Conservation (phyloP, 331 rosid genomes). For the Rosa hybrid region DNA sequence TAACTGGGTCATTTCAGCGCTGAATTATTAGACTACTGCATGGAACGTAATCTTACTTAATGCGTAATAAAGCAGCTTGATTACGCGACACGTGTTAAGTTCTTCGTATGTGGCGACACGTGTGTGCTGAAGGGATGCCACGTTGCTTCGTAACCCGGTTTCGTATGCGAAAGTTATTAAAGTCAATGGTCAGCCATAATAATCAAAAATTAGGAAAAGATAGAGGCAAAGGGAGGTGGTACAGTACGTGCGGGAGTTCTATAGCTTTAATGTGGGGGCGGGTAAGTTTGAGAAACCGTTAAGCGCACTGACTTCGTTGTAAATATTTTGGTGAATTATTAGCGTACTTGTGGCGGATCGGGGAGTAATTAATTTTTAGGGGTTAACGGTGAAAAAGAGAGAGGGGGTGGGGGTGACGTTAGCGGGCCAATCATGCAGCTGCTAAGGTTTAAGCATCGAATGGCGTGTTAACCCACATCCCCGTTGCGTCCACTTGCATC, state of each 20-base stretch:
- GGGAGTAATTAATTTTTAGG: not conserved
- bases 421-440: slow-evolving; percentile 35
- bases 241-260: not conserved
- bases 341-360: not conserved
- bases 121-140: slow-evolving; percentile 21
- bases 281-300: not conserved
- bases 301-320: slow-evolving; percentile 35
- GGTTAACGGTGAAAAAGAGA: not conserved
- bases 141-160: not conserved
- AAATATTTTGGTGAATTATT: not conserved
- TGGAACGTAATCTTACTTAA: slow-evolving; percentile 46
- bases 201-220: not conserved
- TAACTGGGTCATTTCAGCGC: slow-evolving; percentile 3
- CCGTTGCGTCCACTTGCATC: slow-evolving; percentile 40
- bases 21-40: slow-evolving; percentile 13
- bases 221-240: not conserved
- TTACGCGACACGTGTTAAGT: slow-evolving; percentile 37
- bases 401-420: slow-evolving; percentile 27
- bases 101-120: slow-evolving; percentile 15
- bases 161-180: not conserved
- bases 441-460: slow-evolving; percentile 43
- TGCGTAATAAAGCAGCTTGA: slow-evolving; percentile 16
- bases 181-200: not conserved
- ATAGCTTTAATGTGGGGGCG: not conserved
- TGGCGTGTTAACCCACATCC: slow-evolving; percentile 35